Evolutionary conservation across 2,329 filamentous ascomycete genomes (phyloP).

Genomic region (Grosmannia clavigera): DNA sequence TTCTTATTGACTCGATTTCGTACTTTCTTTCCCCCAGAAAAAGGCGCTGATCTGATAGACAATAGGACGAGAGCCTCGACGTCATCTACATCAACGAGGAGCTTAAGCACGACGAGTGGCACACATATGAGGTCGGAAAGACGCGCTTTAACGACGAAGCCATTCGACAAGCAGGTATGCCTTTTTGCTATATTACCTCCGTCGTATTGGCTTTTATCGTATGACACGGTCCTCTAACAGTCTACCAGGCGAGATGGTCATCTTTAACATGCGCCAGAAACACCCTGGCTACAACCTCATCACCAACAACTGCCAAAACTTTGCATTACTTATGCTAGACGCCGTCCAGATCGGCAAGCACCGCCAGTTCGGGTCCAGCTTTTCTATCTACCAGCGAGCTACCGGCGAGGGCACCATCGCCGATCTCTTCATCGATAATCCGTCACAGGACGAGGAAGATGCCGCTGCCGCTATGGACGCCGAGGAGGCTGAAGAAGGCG

Average conservation of each 20-base stretch:
- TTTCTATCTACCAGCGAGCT: conserved; percentile 38
- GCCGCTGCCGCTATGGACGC: conserved; percentile 18
- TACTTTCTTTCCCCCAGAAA: neutral
- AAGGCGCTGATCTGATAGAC: neutral
- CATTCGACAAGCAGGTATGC: conserved; percentile 30
- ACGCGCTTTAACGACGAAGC: conserved; percentile 44
- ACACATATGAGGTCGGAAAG: conserved; percentile 36
- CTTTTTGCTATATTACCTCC: conserved; percentile 9
- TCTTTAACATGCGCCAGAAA: conserved; percentile 35
- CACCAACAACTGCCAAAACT: conserved; percentile 49
- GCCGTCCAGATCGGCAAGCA: conserved; percentile 38
- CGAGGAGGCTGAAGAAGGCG: conserved; percentile 18
- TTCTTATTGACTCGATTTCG: neutral
- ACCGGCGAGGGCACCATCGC: conserved; percentile 36
- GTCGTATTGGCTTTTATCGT: neutral
- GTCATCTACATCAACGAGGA: conserved; percentile 44
- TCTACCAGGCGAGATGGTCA: conserved; percentile 35
- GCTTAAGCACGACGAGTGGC: conserved; percentile 34
- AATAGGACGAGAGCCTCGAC: conserved; percentile 38
- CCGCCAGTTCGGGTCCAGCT: conserved; percentile 39
- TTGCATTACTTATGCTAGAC: conserved; percentile 38
- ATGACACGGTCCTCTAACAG: neutral
- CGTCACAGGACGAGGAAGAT: neutral
- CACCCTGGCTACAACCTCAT: conserved; percentile 44
- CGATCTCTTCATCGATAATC: conserved; percentile 30